Evolutionary conservation across 495 filamentous ascomycete genomes (phyloP).

Genomic region (Acidiella bohemica): DNA sequence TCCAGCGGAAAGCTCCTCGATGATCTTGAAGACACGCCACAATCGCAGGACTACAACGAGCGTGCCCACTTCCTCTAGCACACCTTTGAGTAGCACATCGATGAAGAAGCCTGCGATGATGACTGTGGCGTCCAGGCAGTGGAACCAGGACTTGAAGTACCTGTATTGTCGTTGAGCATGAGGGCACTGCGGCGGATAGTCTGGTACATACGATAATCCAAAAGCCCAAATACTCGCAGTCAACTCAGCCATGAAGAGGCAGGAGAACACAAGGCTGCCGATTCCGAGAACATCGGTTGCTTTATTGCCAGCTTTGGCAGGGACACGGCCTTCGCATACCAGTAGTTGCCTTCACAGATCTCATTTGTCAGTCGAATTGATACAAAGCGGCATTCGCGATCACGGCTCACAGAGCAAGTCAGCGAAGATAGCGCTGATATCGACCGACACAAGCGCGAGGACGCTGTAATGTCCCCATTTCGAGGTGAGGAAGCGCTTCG

Average conservation of each 20-base stretch:
- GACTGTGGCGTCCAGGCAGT: constrained; percentile 48
- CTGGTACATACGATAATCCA: constrained; percentile 3
- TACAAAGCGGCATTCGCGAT: too few species aligned
- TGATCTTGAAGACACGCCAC: constrained; percentile 50
- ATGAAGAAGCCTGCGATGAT: constrained; percentile 48
- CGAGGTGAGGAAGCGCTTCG: constrained; percentile 17
- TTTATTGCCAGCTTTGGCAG: constrained; percentile 26
- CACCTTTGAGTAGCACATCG: constrained; percentile 43
- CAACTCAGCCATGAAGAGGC: constrained; percentile 38
- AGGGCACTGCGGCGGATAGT: neutral
- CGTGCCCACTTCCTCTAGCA: constrained; percentile 46
- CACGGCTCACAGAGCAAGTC: constrained; percentile 50
- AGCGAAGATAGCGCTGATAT: constrained; percentile 45
- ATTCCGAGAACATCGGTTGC: constrained; percentile 33
- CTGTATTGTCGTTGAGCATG: constrained; percentile 23
- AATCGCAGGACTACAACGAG: constrained; percentile 50
- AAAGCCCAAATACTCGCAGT: constrained; percentile 10
- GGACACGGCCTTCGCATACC: constrained; percentile 39
- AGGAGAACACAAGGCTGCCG: constrained; percentile 41
- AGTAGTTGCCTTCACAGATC: too few species aligned
- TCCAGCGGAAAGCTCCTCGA: constrained; percentile 18
- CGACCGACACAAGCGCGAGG: constrained; percentile 41
- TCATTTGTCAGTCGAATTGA: too few species aligned
- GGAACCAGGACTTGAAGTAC: constrained; percentile 49
- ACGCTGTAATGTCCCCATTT: constrained; percentile 34